These are phyloP conservation scores for Talaromyces funiculosus DNA, from an alignment of 2,329 filamentous ascomycete genomes.

Conservation along the genomic window DNA sequence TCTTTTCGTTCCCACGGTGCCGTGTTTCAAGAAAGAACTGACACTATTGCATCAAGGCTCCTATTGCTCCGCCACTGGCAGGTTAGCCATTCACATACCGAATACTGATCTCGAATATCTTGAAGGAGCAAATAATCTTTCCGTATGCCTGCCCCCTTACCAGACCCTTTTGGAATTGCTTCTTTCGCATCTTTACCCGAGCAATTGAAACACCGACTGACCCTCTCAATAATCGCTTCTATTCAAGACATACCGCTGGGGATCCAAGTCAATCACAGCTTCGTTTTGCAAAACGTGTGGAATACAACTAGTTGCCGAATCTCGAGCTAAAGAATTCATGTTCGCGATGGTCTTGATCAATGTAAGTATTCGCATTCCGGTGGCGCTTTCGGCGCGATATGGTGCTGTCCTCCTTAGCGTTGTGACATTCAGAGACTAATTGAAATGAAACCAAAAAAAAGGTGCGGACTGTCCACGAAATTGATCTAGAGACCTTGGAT, in stretches of 20 bases:
- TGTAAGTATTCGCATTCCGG: slow-evolving; percentile 17
- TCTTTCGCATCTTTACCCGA: too few relatives aligned
- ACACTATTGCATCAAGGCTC: slow-evolving; percentile 19
- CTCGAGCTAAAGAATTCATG: slow-evolving; percentile 17
- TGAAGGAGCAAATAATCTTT: slow-evolving; percentile 20
- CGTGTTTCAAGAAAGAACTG: neutral
- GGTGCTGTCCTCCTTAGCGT: neutral
- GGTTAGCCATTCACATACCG: slow-evolving; percentile 25
- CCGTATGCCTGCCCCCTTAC: slow-evolving; percentile 6
- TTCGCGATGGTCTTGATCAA: slow-evolving; percentile 23
- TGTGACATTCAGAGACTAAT: neutral
- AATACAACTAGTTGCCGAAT: slow-evolving; percentile 23
- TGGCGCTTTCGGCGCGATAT: too few relatives aligned
- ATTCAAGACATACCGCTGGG: slow-evolving; percentile 24
- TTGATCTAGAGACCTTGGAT: slow-evolving; percentile 24
- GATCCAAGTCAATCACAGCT: slow-evolving; percentile 22
- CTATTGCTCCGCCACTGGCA: slow-evolving; percentile 28
- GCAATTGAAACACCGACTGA: neutral
- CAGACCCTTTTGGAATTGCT: too few relatives aligned
- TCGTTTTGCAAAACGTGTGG: slow-evolving; percentile 29
- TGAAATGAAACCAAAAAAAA: slow-evolving; percentile 9
- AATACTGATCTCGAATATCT: slow-evolving; percentile 20
- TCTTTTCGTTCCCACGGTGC: neutral
- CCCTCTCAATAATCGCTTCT: neutral
- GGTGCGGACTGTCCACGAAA: slow-evolving; percentile 22